Conservation (phyloP, 441 rosid genomes). For the Gossypium lobatum region DNA sequence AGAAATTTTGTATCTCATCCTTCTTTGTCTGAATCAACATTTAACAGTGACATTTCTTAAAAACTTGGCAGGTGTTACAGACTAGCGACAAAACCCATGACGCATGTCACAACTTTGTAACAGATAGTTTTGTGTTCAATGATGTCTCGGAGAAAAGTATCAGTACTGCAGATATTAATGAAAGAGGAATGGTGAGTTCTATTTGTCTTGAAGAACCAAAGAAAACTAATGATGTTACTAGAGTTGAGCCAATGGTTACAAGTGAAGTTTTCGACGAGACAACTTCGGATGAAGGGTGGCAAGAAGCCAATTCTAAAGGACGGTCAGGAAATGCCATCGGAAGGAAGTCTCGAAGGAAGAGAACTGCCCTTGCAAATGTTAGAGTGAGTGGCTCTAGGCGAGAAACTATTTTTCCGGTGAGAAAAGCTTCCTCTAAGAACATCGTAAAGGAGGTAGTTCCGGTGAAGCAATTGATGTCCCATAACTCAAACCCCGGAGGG, state of each 20-base stretch:
- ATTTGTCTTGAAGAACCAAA: conserved; percentile 26
- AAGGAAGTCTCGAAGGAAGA: conserved; percentile 32
- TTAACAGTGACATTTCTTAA: neutral
- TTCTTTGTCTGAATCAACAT: neutral
- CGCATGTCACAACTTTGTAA: conserved; percentile 25
- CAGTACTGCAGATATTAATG: conserved; percentile 19
- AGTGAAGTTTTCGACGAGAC: conserved; percentile 36
- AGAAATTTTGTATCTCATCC: neutral
- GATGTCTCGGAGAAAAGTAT: conserved; percentile 30
- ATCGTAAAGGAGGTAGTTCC: conserved; percentile 22
- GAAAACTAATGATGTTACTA: conserved; percentile 19
- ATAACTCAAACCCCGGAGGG: conserved; percentile 16
- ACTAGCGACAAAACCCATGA: conserved; percentile 34
- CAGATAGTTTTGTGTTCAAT: conserved; percentile 24
- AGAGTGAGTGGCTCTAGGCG: conserved; percentile 27
- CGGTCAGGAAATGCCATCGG: conserved; percentile 33
- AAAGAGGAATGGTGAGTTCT: conserved; percentile 21
- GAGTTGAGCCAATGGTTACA: conserved; percentile 6
- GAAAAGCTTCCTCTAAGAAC: conserved; percentile 28
- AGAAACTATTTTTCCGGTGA: conserved; percentile 26
- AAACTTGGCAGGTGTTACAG: conserved; percentile 41
- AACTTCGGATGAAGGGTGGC: conserved; percentile 63
- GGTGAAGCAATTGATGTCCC: conserved; percentile 25
- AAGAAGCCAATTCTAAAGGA: conserved; percentile 55
- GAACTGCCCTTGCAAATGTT: conserved; percentile 28